Conservation (phyloP, 345 rosid genomes). For the Syzygium aromaticum region DNA sequence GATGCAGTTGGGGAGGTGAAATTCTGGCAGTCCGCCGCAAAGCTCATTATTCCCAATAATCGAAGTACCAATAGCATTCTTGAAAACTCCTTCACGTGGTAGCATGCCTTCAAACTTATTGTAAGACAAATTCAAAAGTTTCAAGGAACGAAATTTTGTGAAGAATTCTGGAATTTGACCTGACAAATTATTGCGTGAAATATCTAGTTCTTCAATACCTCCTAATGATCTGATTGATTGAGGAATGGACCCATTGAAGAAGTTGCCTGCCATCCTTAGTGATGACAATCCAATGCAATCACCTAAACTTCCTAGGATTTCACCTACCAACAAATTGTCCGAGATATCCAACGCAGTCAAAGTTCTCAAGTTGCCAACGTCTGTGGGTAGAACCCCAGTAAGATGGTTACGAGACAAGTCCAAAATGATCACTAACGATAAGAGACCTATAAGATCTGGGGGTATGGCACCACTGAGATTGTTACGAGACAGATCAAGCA, state of each 20-base stretch:
- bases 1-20: background rate
- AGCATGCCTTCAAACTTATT: background rate
- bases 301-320: background rate
- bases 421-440: fast-evolving
- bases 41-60: background rate
- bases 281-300: background rate
- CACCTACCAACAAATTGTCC: background rate
- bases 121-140: background rate
- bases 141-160: background rate
- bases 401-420: background rate
- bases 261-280: background rate
- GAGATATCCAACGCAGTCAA: background rate
- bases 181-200: background rate
- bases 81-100: background rate
- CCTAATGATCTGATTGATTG: background rate
- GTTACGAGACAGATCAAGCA: background rate
- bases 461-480: background rate
- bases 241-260: background rate
- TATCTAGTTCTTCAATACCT: background rate
- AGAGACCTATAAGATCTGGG: background rate
- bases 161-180: background rate
- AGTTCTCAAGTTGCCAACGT: background rate
- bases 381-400: background rate
- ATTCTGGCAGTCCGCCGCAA: background rate
- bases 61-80: background rate